phyloP scores from a whole-genome alignment of 306 rosid species.

The Begonia fuchsioides region DNA sequence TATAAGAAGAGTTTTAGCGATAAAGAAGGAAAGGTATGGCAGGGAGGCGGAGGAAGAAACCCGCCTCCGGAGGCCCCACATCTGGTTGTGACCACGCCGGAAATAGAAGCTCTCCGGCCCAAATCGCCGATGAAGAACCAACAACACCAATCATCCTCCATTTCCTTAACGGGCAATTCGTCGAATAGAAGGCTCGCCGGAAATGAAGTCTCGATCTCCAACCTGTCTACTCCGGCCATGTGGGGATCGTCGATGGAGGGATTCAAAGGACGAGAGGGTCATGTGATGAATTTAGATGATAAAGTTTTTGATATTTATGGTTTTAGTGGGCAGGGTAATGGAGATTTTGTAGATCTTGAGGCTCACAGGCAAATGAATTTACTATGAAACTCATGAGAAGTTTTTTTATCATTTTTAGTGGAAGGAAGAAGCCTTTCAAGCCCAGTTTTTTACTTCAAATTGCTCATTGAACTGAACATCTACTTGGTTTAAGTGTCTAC shows the following conservation, averaged over 20 bases:
- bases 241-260: conserved; percentile 82
- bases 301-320: conserved; percentile 59
- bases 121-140: conserved; percentile 99
- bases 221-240: conserved; percentile 48
- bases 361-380: conserved; percentile 69
- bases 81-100: conserved; percentile 87
- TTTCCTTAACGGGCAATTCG: conserved; percentile 43
- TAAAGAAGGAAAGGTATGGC: conserved; percentile 97
- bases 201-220: conserved; percentile 62
- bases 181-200: conserved; percentile 67
- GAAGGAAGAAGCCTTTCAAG: too few species aligned
- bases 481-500: too few species aligned
- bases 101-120: conserved; percentile 84
- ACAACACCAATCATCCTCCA: conserved; percentile 61
- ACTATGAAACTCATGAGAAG: conserved; percentile 19
- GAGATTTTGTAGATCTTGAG: conserved; percentile 51
- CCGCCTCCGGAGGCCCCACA: conserved; percentile 98
- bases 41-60: conserved; percentile 95
- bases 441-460: too few species aligned
- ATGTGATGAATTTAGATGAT: conserved; percentile 51
- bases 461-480: too few species aligned
- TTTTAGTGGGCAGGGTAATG: conserved; percentile 39
- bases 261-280: conserved; percentile 73
- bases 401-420: too few species aligned
- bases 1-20: conserved; percentile 61